These are phyloP conservation scores for Mycena vitilis DNA, from an alignment of 768 basidiomycete genomes.

Conservation along the genomic window DNA sequence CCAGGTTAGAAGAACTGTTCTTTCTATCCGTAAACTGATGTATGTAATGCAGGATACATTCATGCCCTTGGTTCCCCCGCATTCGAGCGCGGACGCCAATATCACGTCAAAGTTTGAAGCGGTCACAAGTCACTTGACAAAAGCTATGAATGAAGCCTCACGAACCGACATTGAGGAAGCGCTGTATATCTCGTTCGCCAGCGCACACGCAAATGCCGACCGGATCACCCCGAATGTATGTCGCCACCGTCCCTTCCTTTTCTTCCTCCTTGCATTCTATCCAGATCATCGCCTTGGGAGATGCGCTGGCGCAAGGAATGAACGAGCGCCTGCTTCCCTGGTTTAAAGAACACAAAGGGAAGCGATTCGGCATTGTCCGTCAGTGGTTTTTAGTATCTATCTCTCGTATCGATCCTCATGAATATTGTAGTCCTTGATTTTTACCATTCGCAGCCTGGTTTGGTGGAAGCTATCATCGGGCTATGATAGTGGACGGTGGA, in stretches of 20 bases:
- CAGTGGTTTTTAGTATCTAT: neutral
- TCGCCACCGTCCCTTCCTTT: neutral
- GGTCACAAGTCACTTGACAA: conserved; percentile 17
- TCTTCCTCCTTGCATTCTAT: neutral
- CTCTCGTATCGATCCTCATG: neutral
- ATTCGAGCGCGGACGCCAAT: conserved; percentile 30
- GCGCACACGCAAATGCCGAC: conserved; percentile 28
- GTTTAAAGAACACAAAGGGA: conserved; percentile 19
- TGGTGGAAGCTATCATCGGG: conserved; percentile 33
- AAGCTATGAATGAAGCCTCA: conserved; percentile 18
- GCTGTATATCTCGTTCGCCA: conserved; percentile 29
- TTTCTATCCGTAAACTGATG: neutral
- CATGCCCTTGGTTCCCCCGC: conserved; percentile 26
- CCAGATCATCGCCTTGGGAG: conserved; percentile 32
- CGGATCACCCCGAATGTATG: conserved; percentile 30
- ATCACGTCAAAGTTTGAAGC: conserved; percentile 31
- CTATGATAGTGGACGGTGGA: conserved; percentile 2
- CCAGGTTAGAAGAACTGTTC: conserved; percentile 3
- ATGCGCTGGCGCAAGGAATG: conserved; percentile 23
- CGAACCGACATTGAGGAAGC: conserved; percentile 11
- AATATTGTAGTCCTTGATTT: conserved; percentile 31
- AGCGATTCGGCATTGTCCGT: conserved; percentile 31
- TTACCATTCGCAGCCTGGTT: conserved; percentile 28
- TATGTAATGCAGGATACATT: conserved; percentile 25
- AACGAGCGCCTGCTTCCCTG: conserved; percentile 31